Evolutionary conservation across 768 basidiomycete genomes (phyloP).

Genomic region (Leucocoprinus leucothites): DNA sequence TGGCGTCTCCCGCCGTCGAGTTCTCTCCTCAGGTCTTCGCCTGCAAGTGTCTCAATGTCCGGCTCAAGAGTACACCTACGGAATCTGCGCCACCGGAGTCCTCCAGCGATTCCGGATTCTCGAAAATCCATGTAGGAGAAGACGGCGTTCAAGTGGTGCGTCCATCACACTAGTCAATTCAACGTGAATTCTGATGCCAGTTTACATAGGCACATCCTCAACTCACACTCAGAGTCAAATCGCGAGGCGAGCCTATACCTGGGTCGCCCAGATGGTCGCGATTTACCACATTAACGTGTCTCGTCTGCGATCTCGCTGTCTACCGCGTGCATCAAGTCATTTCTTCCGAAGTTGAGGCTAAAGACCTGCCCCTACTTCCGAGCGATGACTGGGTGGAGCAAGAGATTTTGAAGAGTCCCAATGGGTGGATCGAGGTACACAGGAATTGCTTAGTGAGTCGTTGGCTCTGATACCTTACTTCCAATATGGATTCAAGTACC

Average conservation of each 20-base stretch:
- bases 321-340: conserved; percentile 71
- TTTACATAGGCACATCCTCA: conserved; percentile 57
- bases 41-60: conserved; percentile 73
- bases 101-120: conserved; percentile 39
- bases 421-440: conserved; percentile 74
- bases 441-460: conserved; percentile 63
- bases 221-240: conserved; percentile 63
- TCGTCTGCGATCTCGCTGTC: conserved; percentile 58
- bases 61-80: conserved; percentile 40
- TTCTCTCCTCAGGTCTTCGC: conserved; percentile 34
- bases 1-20: conserved; percentile 27
- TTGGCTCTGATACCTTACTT: conserved; percentile 4
- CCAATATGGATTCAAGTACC: conserved; percentile 13
- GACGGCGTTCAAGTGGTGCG: conserved; percentile 66
- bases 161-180: conserved; percentile 11
- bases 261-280: conserved; percentile 51
- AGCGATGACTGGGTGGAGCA: conserved; percentile 76
- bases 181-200: conserved; percentile 7
- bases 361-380: conserved; percentile 65
- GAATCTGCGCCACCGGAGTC: conserved; percentile 29
- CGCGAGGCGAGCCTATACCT: conserved; percentile 38
- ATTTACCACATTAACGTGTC: conserved; percentile 64
- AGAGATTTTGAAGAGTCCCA: conserved; percentile 62
- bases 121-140: conserved; percentile 59
- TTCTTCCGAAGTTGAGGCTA: conserved; percentile 52